Evolutionary conservation across 2,329 filamentous ascomycete genomes (phyloP), one percentile per base, ranked within the genome.

Genomic region (Penicillium psychrosexuale): DNA sequence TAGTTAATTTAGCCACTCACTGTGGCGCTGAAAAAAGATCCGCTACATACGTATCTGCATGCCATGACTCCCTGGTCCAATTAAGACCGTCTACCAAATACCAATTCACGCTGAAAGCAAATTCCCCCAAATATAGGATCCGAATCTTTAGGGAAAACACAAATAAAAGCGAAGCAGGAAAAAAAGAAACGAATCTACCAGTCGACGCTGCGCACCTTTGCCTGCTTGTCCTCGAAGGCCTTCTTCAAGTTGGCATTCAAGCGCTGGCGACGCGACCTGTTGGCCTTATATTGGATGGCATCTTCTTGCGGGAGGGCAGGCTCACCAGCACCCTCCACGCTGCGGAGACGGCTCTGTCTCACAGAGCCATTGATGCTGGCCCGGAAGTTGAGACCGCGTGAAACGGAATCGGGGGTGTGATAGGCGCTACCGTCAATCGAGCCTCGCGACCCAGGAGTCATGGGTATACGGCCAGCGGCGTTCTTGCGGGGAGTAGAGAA

Each of bases 341-440:
- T 68, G 24, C 71, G 69, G 39, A 71, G 66, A 8, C 67, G 63
- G 53, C 68, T 72, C 4, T 63, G 61, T 51, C 64, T 66, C 8
- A 68, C 65, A 24, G 69, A 72, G 28, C 69, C 71, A 51, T 68
- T 74, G 51, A 73, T 52, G 54, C 69, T 75, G 27, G 62, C 62
- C 27, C 68, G 72, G 65, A 70, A 72, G 40, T 64, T 69, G 39
- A 66, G 15, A 24, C 59, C 69, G 56, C 65, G 68, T 24, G 62
- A 64, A 40, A 63, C 65, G 24, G 74, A 75, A n/a, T 76, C 72
- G 1, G 74, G 74, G 0, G 74, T 76, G 56, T 76, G 72, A 38
- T 75, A 77, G 11, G 70, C 64, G 50, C 67, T 75, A 43, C 66
- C 66, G 48, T 74, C 73, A 8, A 68, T 28, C 28, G 72, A 73